Percentiles rank a stretch among this genome's conserved stretches.
These are phyloP conservation scores for Myxozyma neglecta DNA, from an alignment of 805 yeast genomes.

Conservation along the genomic window DNA sequence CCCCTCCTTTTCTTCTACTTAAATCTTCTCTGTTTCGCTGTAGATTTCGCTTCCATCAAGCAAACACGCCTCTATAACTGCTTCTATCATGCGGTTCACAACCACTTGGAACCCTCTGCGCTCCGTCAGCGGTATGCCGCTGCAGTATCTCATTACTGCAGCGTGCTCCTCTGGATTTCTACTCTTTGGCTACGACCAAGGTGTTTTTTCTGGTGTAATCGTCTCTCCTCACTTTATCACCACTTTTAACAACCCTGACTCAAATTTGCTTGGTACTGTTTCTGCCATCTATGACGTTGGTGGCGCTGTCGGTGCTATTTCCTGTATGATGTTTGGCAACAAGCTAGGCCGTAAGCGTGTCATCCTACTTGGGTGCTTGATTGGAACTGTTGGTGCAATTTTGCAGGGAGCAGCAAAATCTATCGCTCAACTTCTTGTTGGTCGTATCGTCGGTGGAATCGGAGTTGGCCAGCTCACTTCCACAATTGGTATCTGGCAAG, in stretches of 20 bases:
- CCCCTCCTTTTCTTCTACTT: background rate
- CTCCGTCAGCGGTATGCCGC: constrained; percentile 6
- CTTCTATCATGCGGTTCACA: background rate
- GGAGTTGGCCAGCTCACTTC: constrained; percentile 78
- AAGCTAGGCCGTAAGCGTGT: constrained; percentile 64
- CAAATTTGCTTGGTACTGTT: constrained; percentile 35
- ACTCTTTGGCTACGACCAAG: constrained; percentile 37
- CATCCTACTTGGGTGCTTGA: constrained; percentile 56
- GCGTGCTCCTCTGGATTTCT: constrained; percentile 38
- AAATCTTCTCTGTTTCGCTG: background rate
- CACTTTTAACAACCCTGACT: constrained; percentile 27
- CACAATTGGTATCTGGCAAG: constrained; percentile 81
- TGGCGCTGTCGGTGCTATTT: constrained; percentile 70
- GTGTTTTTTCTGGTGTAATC: constrained; percentile 52
- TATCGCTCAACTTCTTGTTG: constrained; percentile 72
- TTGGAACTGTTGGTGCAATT: constrained; percentile 60
- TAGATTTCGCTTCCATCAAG: background rate
- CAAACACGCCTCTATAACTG: background rate
- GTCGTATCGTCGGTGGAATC: constrained; percentile 63
- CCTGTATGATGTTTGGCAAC: constrained; percentile 64
- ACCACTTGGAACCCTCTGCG: constrained; percentile 4
- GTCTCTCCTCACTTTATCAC: constrained; percentile 50
- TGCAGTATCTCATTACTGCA: constrained; percentile 14
- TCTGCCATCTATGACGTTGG: constrained; percentile 62
- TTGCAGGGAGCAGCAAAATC: constrained; percentile 56